Percentiles rank a stretch among this genome's conserved stretches.
These are phyloP conservation scores for Solanum infundibuliforme DNA, from an alignment of 257 asterid species.

Conservation along the genomic window DNA sequence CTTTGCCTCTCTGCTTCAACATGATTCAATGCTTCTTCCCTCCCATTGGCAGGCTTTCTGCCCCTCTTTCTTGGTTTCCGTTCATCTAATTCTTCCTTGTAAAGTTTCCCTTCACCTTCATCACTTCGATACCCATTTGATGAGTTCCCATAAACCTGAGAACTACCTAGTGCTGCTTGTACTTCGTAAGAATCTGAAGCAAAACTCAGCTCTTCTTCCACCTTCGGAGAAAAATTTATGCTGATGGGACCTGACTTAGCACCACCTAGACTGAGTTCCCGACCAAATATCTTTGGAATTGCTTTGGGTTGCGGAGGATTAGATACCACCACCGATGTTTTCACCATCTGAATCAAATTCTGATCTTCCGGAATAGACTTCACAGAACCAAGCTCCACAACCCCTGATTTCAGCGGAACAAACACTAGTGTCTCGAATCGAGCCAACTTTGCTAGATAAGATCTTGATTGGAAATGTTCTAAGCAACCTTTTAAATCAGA, in stretches of 20 bases:
- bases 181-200: conserved; percentile 41
- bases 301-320: conserved; percentile 35
- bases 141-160: conserved; percentile 40
- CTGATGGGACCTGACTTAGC: conserved; percentile 62
- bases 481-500: conserved; percentile 42
- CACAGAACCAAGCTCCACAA: conserved; percentile 74
- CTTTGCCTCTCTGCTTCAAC: conserved; percentile 95
- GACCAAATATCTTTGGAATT: conserved; percentile 57
- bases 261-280: conserved; percentile 63
- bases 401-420: conserved; percentile 74
- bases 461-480: conserved; percentile 68
- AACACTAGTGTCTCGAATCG: conserved; percentile 47
- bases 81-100: conserved; percentile 42
- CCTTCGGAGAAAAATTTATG: conserved; percentile 58
- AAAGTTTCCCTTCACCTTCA: conserved; percentile 40
- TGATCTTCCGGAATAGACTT: conserved; percentile 53
- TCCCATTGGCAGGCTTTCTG: conserved; percentile 78
- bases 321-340: conserved; percentile 38
- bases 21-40: conserved; percentile 83
- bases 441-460: conserved; percentile 57
- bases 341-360: conserved; percentile 42
- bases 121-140: conserved; percentile 53
- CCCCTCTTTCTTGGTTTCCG: conserved; percentile 82
- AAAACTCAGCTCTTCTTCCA: conserved; percentile 46
- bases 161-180: conserved; percentile 29